Evolutionary conservation across 768 basidiomycete genomes (phyloP).

Genomic region (Amanita muscaria): DNA sequence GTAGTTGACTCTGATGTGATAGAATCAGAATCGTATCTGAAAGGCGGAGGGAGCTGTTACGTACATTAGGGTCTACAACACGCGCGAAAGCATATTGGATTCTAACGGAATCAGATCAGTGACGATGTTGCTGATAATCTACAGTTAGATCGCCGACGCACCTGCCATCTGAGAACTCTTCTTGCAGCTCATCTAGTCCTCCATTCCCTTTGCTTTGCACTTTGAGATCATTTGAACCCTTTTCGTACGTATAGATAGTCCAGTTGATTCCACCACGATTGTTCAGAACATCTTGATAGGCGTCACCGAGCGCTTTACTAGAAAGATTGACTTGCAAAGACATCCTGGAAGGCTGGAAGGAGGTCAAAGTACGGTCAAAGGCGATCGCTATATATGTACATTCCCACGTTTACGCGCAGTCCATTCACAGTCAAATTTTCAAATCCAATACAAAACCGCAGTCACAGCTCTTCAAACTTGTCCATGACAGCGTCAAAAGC

Average conservation of each 20-base stretch:
- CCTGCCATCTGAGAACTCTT: conserved; percentile 94
- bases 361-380: too few species aligned
- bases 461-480: conserved; percentile 13
- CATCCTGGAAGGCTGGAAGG: too few species aligned
- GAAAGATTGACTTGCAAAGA: conserved; percentile 77
- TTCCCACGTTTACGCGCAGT: too few species aligned
- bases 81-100: conserved; percentile 91
- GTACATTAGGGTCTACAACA: conserved; percentile 78
- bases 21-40: conserved; percentile 2
- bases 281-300: conserved; percentile 70
- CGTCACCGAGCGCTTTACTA: conserved; percentile 58
- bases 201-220: conserved; percentile 79
- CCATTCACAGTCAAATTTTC: too few species aligned
- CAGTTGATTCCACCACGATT: conserved; percentile 60
- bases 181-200: conserved; percentile 85
- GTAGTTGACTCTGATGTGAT: conserved; percentile 56
- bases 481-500: conserved; percentile 45
- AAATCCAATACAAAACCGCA: neutral
- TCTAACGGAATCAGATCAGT: conserved; percentile 30
- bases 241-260: conserved; percentile 75
- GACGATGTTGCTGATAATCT: conserved; percentile 9
- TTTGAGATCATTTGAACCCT: conserved; percentile 77
- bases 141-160: conserved; percentile 24
- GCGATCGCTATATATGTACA: neutral
- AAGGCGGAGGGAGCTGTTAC: conserved; percentile 15